Evolutionary conservation across 345 rosid genomes (phyloP).

Genomic region (Durio zibethinus): DNA sequence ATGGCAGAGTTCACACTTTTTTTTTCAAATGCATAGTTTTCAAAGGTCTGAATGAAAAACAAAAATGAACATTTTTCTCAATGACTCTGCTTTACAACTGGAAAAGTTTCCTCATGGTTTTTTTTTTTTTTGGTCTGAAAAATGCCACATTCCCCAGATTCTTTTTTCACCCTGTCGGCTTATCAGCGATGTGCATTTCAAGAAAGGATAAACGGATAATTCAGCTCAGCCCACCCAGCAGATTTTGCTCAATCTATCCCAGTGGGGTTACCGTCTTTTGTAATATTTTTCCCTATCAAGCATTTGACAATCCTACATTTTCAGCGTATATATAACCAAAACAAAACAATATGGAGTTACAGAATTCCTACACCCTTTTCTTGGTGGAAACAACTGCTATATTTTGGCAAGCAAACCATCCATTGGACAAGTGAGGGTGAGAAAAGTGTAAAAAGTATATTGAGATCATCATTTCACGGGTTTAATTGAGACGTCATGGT

Average conservation of each 20-base stretch:
- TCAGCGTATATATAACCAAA: neutral
- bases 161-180: neutral
- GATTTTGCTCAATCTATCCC: neutral
- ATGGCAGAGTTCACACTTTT: constrained; percentile 7
- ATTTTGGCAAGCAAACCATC: neutral
- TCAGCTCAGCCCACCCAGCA: neutral
- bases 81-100: constrained; percentile 8
- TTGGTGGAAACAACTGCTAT: neutral
- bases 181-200: neutral
- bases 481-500: neutral
- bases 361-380: neutral
- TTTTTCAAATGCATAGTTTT: neutral
- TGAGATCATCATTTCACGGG: neutral
- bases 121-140: neutral
- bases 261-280: too few species aligned
- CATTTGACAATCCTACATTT: neutral
- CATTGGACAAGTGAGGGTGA: neutral
- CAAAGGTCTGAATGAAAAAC: neutral
- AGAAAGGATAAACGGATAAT: neutral
- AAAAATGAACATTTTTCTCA: neutral
- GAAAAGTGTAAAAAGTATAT: neutral
- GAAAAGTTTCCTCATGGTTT: constrained; percentile 2
- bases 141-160: neutral
- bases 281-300: too few species aligned
- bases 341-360: neutral